Evolutionary conservation across 1,139 yeast genomes (phyloP), one percentile per base, ranked within the genome.

Genomic region (Suhomyces terraborum): DNA sequence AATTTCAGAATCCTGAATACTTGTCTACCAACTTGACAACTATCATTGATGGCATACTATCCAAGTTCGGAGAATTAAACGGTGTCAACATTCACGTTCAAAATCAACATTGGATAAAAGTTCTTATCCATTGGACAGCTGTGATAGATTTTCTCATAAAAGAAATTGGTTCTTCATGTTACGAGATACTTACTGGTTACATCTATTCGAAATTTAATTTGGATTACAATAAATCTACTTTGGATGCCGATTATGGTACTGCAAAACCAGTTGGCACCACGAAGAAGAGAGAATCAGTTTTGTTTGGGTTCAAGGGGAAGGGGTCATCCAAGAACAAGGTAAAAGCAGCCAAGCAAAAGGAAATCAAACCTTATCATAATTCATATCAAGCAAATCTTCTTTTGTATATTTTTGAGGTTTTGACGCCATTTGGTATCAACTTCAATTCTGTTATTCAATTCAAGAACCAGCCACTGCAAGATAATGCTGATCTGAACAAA

Each of bases 101-200:
- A 38, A 66, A 66, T 46, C 59, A 59, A 32, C 52, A 54, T 4
- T 72, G 77, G 77, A 56, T 52, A 30, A 64, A 61, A 32, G 48
- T 57, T 0, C 48, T 68, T 26, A 38, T 44, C 5, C 73, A 69
- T 18, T 69, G 71, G 70, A 44, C 50, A 4, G 50, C 53, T 2
- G 54, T 69, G 1, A 35, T 72, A 4, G 64, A 66, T 24, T 70
- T 54, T 47, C 47, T 73, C 9, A 54, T 71, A 4, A 57, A 59
- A 27, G 78, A 73, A 52, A 49, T 68, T 24, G 78, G 78, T 1
- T 56, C 71, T 6, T 61, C 60, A 18, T 58, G 67, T 29, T 71
- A 70, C 48, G 77, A 72, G 43, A 61, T 66, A 10, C 55, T 73
- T 25, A 54, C 68, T 8, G 53, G 54, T 3, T 70, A 62, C 46